These are phyloP conservation scores for Ceratocystis albifundus DNA, from an alignment of 2,329 filamentous ascomycete species.

Conservation along the genomic window DNA sequence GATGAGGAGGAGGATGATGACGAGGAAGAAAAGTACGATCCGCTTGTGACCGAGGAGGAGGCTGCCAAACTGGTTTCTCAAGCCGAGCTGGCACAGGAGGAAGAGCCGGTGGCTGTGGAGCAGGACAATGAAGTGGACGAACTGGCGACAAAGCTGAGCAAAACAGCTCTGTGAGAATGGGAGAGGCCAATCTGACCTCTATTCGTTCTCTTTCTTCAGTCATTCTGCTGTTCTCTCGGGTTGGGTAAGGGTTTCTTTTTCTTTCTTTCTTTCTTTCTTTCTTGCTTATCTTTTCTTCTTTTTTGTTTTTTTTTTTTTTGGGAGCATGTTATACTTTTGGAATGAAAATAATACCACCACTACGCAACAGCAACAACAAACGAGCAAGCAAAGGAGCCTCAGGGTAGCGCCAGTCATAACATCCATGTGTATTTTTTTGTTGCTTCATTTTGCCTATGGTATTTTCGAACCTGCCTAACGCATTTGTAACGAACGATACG, in stretches of 20 bases:
- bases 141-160: slow-evolving; percentile 61
- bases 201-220: not conserved
- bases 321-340: slow-evolving; percentile 7
- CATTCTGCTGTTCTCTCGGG: not conserved
- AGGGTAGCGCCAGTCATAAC: too few relatives aligned
- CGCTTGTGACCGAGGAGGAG: slow-evolving; percentile 47
- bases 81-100: slow-evolving; percentile 59
- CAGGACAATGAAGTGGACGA: slow-evolving; percentile 72
- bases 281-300: slow-evolving; percentile 5
- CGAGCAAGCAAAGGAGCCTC: not conserved
- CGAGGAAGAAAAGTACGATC: slow-evolving; percentile 51
- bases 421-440: too few relatives aligned
- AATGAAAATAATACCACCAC: slow-evolving; percentile 21
- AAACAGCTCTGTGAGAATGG: slow-evolving; percentile 46
- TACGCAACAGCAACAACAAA: not conserved
- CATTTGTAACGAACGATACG: too few relatives aligned
- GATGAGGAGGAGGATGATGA: slow-evolving; percentile 49
- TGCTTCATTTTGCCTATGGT: too few relatives aligned
- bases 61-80: slow-evolving; percentile 55
- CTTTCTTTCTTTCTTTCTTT: not conserved
- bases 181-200: not conserved
- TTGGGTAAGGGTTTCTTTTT: not conserved
- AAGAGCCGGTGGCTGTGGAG: slow-evolving; percentile 58
- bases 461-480: too few relatives aligned
- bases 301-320: not conserved